Conservation (phyloP, 345 rosid species). For the Turnera subulata region DNA sequence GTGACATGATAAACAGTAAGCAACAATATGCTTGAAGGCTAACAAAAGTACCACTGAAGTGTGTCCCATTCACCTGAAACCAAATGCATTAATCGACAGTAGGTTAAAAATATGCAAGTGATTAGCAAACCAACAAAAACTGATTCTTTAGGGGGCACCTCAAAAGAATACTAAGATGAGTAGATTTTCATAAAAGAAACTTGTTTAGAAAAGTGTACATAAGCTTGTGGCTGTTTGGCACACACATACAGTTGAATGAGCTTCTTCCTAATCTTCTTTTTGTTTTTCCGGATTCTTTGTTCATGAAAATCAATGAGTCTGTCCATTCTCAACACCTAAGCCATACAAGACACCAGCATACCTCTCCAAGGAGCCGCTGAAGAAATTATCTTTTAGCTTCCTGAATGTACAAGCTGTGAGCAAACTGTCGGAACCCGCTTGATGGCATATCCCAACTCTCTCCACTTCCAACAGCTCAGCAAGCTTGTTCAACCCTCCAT, state of each 20-base stretch:
- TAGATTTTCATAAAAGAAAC: constrained; percentile 16
- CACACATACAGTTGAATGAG: constrained; percentile 18
- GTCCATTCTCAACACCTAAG: constrained; percentile 66
- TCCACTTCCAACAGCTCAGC: constrained; percentile 65
- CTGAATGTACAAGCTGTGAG: constrained; percentile 69
- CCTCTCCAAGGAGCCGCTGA: constrained; percentile 53
- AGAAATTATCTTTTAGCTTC: constrained; percentile 64
- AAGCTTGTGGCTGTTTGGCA: constrained; percentile 10
- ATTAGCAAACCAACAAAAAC: too few relatives aligned
- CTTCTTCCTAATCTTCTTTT: constrained; percentile 6
- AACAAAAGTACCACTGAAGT: too few relatives aligned
- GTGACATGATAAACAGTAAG: too few relatives aligned
- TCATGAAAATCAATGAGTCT: constrained; percentile 30
- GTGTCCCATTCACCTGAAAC: too few relatives aligned
- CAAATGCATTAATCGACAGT: too few relatives aligned
- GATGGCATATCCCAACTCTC: constrained; percentile 69
- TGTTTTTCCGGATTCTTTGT: constrained; percentile 3
- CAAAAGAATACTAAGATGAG: not conserved
- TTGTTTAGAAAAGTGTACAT: constrained; percentile 26
- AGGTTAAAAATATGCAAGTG: too few relatives aligned
- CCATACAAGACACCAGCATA: constrained; percentile 76
- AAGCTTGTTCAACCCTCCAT: constrained; percentile 74
- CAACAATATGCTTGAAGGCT: too few relatives aligned
- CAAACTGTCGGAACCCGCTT: constrained; percentile 83
- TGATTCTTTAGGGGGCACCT: too few relatives aligned